Base-by-base conservation (phyloP, 2,329 filamentous ascomycete genomes). In the Onygena corvina region DNA sequence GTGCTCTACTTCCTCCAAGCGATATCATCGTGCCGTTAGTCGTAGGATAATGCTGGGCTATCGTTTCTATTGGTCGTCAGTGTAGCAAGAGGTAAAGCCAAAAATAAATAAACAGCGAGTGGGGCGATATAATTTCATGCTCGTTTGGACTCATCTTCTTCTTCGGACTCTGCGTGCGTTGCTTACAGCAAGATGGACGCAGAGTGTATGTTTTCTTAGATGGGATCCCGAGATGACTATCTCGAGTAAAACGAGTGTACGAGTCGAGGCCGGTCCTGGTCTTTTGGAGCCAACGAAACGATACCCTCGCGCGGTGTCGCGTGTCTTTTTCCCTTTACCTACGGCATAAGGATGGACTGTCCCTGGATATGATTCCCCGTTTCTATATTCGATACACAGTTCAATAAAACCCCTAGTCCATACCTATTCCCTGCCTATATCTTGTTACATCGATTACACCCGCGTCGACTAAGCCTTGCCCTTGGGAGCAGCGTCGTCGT, bases 401-500 rank as follows among this genome's bases (percentile, higher is more conserved):
- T 42, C 27, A 20, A 46, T 33, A 12, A 31, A 40, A 8, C 2
- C 3, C 18, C 16, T 18, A 18, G n/a, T n/a, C n/a, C 35, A 2
- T 16, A 9, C 9, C 9, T 18, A 18, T 16, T 16, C 35, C 18
- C 18, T n/a, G 35, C 35, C n/a, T 31, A 7, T 7, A 31, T n/a
- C 7, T 31, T n/a, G n/a, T 7, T 7, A n/a, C 7, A 31, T 8
- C n/a, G 30, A 31, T 31, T n/a, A 31, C n/a, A n/a, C 11, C 8
- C 18, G 12, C 9, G 35, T 40, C 11, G 11, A 40, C 11, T 9
- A 9, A 18, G 8, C 35, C 16, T 16, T 18, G 3, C 27, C 30
- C 40, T 50, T 48, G n/a, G 25, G 25, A 47, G 50, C 33, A 16
- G 42, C 50, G 31, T 61, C 58, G 14, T 58, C 63, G n/a, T 58